Percentiles rank a stretch among this genome's conserved stretches.
Evolutionary conservation across 768 basidiomycete species (phyloP).

Genomic region (Boletus rufocinnamomeus): DNA sequence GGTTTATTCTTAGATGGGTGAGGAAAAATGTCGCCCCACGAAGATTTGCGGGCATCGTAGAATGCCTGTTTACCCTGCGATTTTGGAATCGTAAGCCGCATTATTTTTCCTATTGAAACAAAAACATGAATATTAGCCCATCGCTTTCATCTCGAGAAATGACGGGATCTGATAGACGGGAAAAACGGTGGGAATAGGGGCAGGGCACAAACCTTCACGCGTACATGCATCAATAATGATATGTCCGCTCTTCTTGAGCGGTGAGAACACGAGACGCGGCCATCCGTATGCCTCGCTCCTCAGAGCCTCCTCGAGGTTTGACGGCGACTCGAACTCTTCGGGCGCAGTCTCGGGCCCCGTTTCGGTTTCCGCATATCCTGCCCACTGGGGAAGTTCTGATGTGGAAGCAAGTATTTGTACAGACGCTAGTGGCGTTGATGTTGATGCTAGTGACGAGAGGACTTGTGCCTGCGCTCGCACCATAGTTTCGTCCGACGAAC

Average conservation of each 20-base stretch:
- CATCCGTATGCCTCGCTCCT: constrained; percentile 79
- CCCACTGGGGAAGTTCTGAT: not conserved
- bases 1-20: constrained; percentile 80
- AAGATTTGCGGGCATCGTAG: constrained; percentile 91
- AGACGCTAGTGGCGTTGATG: constrained; percentile 19
- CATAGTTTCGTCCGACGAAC: constrained; percentile 14
- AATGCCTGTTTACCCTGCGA: constrained; percentile 95
- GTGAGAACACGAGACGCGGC: constrained; percentile 92
- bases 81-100: constrained; percentile 88
- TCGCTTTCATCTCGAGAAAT: constrained; percentile 8
- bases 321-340: constrained; percentile 21
- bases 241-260: constrained; percentile 89
- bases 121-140: constrained; percentile 2
- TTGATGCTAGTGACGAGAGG: constrained; percentile 6
- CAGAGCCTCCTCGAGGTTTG: constrained; percentile 53
- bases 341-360: constrained; percentile 2
- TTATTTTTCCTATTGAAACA: constrained; percentile 69
- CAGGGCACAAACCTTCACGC: constrained; percentile 57
- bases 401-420: constrained; percentile 11
- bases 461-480: constrained; percentile 16
- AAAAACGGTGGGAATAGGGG: constrained; percentile 12
- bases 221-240: constrained; percentile 90
- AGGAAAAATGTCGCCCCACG: constrained; percentile 96
- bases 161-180: constrained; percentile 1
- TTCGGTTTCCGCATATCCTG: constrained; percentile 3